Base-by-base conservation (phyloP, 306 rosid species). In the Casuarina glauca region DNA sequence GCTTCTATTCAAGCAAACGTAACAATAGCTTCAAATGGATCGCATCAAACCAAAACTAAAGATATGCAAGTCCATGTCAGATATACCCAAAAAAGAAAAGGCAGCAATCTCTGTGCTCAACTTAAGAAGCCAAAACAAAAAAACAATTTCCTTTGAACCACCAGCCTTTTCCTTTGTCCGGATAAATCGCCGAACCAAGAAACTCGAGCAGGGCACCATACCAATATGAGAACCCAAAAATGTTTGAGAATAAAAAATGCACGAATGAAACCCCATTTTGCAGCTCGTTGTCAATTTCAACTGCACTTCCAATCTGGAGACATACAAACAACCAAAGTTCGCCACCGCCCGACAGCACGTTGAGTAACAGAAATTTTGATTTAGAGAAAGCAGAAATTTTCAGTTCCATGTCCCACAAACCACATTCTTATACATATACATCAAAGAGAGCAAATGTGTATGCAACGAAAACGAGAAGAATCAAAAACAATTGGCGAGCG, bases 101-200 rank as follows among this genome's bases (percentile, higher is more conserved):
- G 13, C 20, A 15, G 19, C 69, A 55, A 19, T 38, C 69, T 13
- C 15, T 55, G 3, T 55, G 2, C 11, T 35, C 69, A 62, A 62
- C 20, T 17, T 36, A 62, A 62, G 69, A 62, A 62, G 69, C 45
- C 43, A 62, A n/a, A 62, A 52, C 58, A 15, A 52, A 62, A 38
- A 26, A 26, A 0, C 32, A n/a, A 36, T 35, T 62, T 38, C 69
- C 44, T 38, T 4, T 11, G 9, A 62, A 36, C 19, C 17, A 62
- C 1, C 1, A 19, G 19, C 35, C 62, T 55, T 55, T 35, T n/a
- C 62, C 19, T 19, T 19, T 19, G 62, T 1, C 62, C 35, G 8
- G 11, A 35, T 17, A 19, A 55, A 19, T 55, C 62, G 3, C 4
- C 11, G 36, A 55, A 19, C 62, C 11, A 55, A 17, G 8, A 17